Base-by-base conservation (phyloP, 257 asterid genomes). In the Knoxia roxburghii region DNA sequence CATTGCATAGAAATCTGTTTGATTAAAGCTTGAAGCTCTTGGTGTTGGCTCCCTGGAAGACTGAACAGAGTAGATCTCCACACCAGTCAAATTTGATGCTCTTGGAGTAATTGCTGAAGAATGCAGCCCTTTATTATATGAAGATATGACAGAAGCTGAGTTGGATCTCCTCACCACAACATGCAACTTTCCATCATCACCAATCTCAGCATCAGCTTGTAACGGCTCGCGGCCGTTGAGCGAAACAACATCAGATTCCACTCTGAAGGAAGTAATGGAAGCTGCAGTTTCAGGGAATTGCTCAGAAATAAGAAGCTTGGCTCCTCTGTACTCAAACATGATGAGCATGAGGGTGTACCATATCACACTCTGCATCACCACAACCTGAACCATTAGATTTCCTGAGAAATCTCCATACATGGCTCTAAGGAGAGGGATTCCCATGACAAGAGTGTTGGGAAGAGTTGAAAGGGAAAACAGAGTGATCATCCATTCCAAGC, bases 401-500 rank as follows among this genome's bases (percentile, higher is more conserved):
- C 95, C 98, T 0, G 98, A 92, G 74, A 82, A 86, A 71, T 89
- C 96, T 0, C 98, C 98, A 55, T 92, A 87, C 98, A 92, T 92
- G 67, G 96, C 98, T n/a, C 70, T 53, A 23, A 92, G 81, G 8
- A 92, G 59, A 0, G 98, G 98, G 74, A 92, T 92, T 0, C 98
- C 97, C 97, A 92, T 92, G 10, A 92, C 97, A 0, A 92, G 81
- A 0, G 98, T 92, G 71, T 92, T 92, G n/a, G 98, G 98, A 5
- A 89, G 79, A 0, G 98, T 86, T 0, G 98, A 89, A 2, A 92
- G 82, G 0, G 98, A 92, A 64, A 92, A 92, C 10, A 92, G 78
- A 0, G 98, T 92, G 37, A 92, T 89, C 78, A 83, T 58, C 97
- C 98, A 92, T 29, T 92, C 98, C 5, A 82, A 50, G 75, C 79